These are phyloP conservation scores for Yamadazyma sp. DNA, from an alignment of 1,139 yeast species.

Conservation along the genomic window DNA sequence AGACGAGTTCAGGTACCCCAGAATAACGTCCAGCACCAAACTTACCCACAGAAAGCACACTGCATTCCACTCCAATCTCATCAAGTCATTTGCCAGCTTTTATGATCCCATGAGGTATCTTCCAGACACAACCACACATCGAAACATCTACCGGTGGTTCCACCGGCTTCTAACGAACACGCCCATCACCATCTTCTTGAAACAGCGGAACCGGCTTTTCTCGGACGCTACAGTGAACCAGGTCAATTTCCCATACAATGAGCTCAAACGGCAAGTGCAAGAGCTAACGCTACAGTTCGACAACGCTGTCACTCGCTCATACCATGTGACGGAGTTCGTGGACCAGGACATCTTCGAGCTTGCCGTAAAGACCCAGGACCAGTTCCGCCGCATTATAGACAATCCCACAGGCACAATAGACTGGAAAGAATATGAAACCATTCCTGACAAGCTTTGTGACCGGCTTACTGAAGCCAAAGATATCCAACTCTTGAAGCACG, in stretches of 20 bases:
- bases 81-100: conserved; percentile 14
- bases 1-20: not conserved
- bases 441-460: conserved; percentile 8
- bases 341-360: conserved; percentile 30
- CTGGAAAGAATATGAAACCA: not conserved
- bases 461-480: conserved; percentile 7
- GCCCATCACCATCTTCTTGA: conserved; percentile 34
- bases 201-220: conserved; percentile 30
- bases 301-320: conserved; percentile 17
- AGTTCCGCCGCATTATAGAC: not conserved
- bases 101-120: conserved; percentile 9
- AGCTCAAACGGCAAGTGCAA: conserved; percentile 16
- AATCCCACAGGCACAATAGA: not conserved
- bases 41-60: conserved; percentile 4
- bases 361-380: conserved; percentile 19
- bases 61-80: conserved; percentile 9
- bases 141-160: conserved; percentile 32
- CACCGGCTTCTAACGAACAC: conserved; percentile 25
- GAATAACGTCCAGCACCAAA: conserved; percentile 5
- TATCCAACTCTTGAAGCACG: conserved; percentile 7
- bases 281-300: conserved; percentile 11
- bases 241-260: conserved; percentile 23
- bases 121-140: conserved; percentile 8
- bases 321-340: conserved; percentile 30
- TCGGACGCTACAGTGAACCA: conserved; percentile 27